These are phyloP conservation scores for Candida tibetensis DNA, from an alignment of 805 yeast species.

Conservation along the genomic window DNA sequence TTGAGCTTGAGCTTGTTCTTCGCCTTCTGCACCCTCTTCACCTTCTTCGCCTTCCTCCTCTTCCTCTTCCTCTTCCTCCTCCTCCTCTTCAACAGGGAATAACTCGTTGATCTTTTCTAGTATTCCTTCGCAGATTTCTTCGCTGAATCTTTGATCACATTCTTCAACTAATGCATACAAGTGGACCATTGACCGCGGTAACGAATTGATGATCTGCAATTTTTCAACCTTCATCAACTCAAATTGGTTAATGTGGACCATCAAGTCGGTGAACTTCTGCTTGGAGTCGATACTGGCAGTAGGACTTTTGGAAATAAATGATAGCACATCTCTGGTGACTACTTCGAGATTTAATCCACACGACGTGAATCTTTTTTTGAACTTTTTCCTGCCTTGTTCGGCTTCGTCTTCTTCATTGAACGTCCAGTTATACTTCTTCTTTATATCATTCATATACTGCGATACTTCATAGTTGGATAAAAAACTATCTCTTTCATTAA, in stretches of 20 bases:
- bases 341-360: slow-evolving; percentile 49
- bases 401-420: slow-evolving; percentile 33
- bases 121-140: slow-evolving; percentile 59
- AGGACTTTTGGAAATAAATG: slow-evolving; percentile 35
- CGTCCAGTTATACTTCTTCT: slow-evolving; percentile 46
- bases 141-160: slow-evolving; percentile 82
- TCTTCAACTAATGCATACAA: slow-evolving; percentile 84
- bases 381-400: slow-evolving; percentile 22
- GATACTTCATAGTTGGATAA: slow-evolving; percentile 66
- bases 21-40: slow-evolving; percentile 16
- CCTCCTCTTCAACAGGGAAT: slow-evolving; percentile 46
- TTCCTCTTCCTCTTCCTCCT: slow-evolving; percentile 22
- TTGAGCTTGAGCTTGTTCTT: no score
- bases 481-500: slow-evolving; percentile 52
- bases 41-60: slow-evolving; percentile 24
- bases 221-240: slow-evolving; percentile 78
- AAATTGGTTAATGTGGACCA: slow-evolving; percentile 47
- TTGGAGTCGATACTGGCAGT: slow-evolving; percentile 19
- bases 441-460: slow-evolving; percentile 49
- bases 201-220: slow-evolving; percentile 74
- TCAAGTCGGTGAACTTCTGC: slow-evolving; percentile 33
- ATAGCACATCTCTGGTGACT: slow-evolving; percentile 46
- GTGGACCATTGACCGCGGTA: slow-evolving; percentile 78
- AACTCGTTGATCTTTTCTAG: slow-evolving; percentile 52
- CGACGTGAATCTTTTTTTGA: slow-evolving; percentile 31